Base-by-base conservation (phyloP, 2,329 filamentous ascomycete species). In the Neofusicoccum cordaticola region DNA sequence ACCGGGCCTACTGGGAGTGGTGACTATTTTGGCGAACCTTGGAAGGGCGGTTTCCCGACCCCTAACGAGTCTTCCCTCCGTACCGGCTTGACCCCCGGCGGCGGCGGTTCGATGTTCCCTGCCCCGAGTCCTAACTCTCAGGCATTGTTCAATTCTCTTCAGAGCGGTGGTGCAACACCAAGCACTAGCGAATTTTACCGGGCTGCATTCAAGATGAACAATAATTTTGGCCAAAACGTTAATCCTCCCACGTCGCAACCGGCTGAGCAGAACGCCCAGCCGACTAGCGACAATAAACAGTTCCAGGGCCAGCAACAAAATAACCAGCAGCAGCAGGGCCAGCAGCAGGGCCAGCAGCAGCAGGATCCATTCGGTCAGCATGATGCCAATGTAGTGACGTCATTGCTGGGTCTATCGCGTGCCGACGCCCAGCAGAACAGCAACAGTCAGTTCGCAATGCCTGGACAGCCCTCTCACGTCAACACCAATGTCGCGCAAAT, bases 81-180 rank as follows among this genome's bases (percentile, higher is more conserved):
- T 66, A 95, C 93, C 66, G 95, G 95, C 64, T 80, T 98, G 69
- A 98, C 95, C 62, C 95, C 95, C 56, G 95, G 95, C 66, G 94
- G 94, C 69, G 93, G 93, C 75, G 94, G 93, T 71, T 96, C 93
- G 71, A 98, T 98, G 92, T 98, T 98, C 82, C 93, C 94, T 64
- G 91, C 90, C 63, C 90, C 92, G 2, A 96, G 91, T 75, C 93
- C 92, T 4, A 96, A 91, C 75, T 91, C 92, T 0, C 90, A 93
- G 80, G 90, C 90, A 58, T 80, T 97, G 6, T 92, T 93, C 78
- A 89, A 90, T 67, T 89, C 90, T 69, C 81, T 95, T 42, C 88
- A 91, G 68, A 91, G 87, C 73, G 91, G 91, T 68, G 91, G 90
- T 64, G 90, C 92, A 3, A 99, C 95, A 1, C 95, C 95, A 8